Percentiles rank a stretch among this genome's conserved stretches.
Conservation (phyloP, 345 rosid genomes). For the Gossypium thurberi region DNA sequence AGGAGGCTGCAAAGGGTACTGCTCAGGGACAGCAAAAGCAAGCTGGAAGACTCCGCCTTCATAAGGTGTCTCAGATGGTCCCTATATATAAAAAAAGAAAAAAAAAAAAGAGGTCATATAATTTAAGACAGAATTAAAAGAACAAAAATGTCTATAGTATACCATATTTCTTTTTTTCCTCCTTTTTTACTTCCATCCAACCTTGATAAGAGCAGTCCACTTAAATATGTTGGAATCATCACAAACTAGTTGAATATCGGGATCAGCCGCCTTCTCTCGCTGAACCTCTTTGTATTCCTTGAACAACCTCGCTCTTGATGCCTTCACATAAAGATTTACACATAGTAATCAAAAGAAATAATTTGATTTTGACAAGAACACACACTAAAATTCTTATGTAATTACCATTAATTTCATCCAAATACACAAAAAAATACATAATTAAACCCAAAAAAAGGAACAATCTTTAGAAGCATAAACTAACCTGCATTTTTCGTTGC, state of each 20-base stretch:
- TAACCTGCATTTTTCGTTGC: constrained; percentile 14
- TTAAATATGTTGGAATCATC: constrained; percentile 95
- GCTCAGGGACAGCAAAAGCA: constrained; percentile 93
- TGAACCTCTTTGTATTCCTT: constrained; percentile 98
- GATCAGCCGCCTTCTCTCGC: constrained; percentile 88
- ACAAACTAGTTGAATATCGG: constrained; percentile 84
- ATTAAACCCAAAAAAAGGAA: not conserved
- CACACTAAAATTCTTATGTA: not conserved
- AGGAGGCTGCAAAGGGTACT: constrained; percentile 95
- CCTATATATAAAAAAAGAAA: constrained; percentile 32
- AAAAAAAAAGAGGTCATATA: not conserved
- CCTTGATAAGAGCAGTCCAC: constrained; percentile 99
- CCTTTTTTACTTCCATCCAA: constrained; percentile 11
- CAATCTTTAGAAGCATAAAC: not conserved
- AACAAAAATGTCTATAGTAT: not conserved
- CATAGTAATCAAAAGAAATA: not conserved
- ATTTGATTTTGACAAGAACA: not conserved
- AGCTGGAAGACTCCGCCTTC: constrained; percentile 99
- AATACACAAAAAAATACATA: not conserved
- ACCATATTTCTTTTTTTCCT: not conserved
- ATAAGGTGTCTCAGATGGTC: constrained; percentile 95
- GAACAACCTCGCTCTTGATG: constrained; percentile 94
- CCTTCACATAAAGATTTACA: constrained; percentile 31
- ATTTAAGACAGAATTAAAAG: constrained; percentile 5
- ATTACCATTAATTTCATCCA: not conserved